Evolutionary conservation across 176 grass and related monocot species (phyloP).

Genomic region (Chloris gayana): DNA sequence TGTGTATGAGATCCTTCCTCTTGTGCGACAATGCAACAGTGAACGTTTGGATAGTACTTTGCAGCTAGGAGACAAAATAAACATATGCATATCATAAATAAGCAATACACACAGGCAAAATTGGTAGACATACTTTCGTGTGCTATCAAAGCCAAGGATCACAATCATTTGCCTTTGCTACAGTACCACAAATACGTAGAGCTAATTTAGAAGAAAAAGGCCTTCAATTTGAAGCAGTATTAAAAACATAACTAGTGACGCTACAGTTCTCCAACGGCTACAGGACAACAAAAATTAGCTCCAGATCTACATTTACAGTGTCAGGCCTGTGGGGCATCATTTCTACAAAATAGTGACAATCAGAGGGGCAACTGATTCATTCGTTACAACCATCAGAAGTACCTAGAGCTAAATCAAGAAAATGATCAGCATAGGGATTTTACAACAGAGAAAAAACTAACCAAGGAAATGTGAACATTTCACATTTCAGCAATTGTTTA

Average conservation of each 20-base stretch:
- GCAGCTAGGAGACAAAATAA: too few species aligned
- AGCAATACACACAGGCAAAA: too few species aligned
- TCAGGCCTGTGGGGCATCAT: background rate
- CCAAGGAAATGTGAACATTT: slow-evolving; percentile 27
- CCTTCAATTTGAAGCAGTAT: background rate
- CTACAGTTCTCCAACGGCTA: background rate
- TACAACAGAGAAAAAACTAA: slow-evolving; percentile 30
- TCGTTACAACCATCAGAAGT: slow-evolving; percentile 12
- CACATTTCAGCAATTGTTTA: slow-evolving; percentile 35
- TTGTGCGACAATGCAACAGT: too few species aligned
- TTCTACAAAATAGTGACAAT: slow-evolving; percentile 31
- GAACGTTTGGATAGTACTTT: too few species aligned
- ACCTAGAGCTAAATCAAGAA: slow-evolving; percentile 41
- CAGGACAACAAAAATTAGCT: slow-evolving; percentile 13
- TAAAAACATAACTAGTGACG: background rate
- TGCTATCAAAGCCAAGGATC: too few species aligned
- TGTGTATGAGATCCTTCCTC: too few species aligned
- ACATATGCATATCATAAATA: too few species aligned
- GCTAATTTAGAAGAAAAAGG: background rate
- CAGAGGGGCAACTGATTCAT: background rate
- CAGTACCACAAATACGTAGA: background rate
- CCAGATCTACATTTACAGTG: slow-evolving; percentile 25
- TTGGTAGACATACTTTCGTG: too few species aligned
- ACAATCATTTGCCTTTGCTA: background rate
- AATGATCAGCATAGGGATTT: slow-evolving; percentile 24